Evolutionary conservation across 2,329 filamentous ascomycete species (phyloP).

Genomic region (Diaporthe sp.): DNA sequence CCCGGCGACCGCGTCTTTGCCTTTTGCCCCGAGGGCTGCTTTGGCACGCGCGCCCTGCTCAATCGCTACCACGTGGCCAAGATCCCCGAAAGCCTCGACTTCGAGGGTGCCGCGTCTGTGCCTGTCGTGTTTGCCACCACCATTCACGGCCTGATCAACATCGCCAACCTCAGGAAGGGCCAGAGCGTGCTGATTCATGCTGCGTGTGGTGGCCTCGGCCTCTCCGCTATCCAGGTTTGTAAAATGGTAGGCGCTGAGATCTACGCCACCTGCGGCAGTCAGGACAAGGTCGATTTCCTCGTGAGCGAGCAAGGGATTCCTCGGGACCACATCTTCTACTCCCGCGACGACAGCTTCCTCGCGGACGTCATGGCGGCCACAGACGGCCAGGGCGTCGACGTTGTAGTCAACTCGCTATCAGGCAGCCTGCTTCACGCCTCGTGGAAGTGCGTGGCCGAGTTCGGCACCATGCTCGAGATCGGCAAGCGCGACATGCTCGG

Average conservation of each 20-base stretch:
- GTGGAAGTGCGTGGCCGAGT: slow-evolving; percentile 36
- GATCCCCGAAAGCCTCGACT: slow-evolving; percentile 48
- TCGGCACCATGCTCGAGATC: slow-evolving; percentile 36
- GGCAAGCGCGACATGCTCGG: slow-evolving; percentile 35
- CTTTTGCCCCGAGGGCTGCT: slow-evolving; percentile 45
- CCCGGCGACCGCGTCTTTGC: slow-evolving; percentile 54
- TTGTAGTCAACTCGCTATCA: slow-evolving; percentile 22
- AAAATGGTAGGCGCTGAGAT: slow-evolving; percentile 47
- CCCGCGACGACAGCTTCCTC: slow-evolving; percentile 45
- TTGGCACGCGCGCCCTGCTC: slow-evolving; percentile 44
- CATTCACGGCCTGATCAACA: slow-evolving; percentile 46
- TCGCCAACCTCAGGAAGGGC: slow-evolving; percentile 45
- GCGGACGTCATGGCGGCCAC: slow-evolving; percentile 46
- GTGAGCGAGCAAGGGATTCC: background rate
- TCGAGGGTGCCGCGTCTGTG: slow-evolving; percentile 49
- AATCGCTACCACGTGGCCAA: slow-evolving; percentile 38
- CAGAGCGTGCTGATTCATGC: slow-evolving; percentile 49
- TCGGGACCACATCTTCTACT: slow-evolving; percentile 47
- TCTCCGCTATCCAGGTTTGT: slow-evolving; percentile 46
- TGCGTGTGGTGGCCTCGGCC: slow-evolving; percentile 48
- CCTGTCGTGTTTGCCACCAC: slow-evolving; percentile 51
- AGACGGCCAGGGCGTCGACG: slow-evolving; percentile 47
- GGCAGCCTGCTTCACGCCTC: slow-evolving; percentile 25
- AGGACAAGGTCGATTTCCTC: background rate
- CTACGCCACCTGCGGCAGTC: slow-evolving; percentile 18